phyloP scores from a whole-genome alignment of 352 stramenopile genomes.

The Pythium volutum region DNA sequence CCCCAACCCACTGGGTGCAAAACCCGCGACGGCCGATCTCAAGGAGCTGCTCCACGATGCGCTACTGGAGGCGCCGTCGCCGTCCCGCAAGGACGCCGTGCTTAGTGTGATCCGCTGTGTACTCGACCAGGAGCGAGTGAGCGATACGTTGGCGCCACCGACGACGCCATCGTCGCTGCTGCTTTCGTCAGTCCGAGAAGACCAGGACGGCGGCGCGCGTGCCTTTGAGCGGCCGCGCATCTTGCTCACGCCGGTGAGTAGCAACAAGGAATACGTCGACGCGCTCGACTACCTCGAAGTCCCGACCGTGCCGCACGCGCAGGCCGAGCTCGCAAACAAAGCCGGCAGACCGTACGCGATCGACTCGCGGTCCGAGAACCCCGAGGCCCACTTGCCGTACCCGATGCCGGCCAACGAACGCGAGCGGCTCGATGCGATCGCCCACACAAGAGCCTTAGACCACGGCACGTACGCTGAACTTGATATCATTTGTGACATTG shows the following conservation, averaged over 20 bases:
- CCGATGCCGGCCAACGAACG: slow-evolving; percentile 14
- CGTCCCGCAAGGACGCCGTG: slow-evolving; percentile 34
- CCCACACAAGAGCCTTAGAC: background rate
- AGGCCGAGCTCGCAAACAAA: background rate
- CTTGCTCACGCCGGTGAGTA: background rate
- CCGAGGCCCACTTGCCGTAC: background rate
- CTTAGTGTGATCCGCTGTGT: slow-evolving; percentile 50
- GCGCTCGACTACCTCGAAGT: slow-evolving; percentile 17
- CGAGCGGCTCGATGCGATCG: slow-evolving; percentile 7
- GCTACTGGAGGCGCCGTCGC: slow-evolving; percentile 27
- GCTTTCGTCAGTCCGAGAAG: background rate
- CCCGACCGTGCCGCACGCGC: background rate
- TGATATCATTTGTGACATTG: slow-evolving; percentile 63
- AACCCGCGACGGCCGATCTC: slow-evolving; percentile 2
- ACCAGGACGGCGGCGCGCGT: background rate
- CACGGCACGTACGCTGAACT: slow-evolving; percentile 32
- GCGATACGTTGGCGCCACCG: background rate
- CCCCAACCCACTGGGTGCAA: background rate
- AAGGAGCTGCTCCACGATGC: slow-evolving; percentile 20
- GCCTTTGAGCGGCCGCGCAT: background rate
- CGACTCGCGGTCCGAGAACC: background rate
- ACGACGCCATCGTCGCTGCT: background rate
- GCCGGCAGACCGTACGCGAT: slow-evolving; percentile 3
- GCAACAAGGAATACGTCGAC: slow-evolving; percentile 11
- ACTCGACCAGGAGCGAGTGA: slow-evolving; percentile 32